phyloP scores from a whole-genome alignment of 2,329 filamentous ascomycete species.

The Aspergillus viridinutans region DNA sequence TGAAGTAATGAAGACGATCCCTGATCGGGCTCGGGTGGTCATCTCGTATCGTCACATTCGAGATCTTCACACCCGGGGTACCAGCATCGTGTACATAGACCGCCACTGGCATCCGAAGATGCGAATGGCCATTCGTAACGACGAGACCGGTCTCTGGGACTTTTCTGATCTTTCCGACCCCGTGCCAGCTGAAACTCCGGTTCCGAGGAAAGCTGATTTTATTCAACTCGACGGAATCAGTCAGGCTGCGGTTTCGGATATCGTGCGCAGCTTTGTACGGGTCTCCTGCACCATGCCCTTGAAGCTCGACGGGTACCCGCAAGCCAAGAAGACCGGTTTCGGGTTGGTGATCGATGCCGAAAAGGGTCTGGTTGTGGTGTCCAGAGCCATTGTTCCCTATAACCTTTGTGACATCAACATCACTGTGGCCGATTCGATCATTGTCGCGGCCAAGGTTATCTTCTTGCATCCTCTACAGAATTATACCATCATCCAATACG shows the following conservation, averaged over 20 bases:
- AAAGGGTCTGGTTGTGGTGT: conserved; percentile 91
- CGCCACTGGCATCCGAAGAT: conserved; percentile 96
- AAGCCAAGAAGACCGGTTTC: conserved; percentile 90
- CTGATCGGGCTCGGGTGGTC: conserved; percentile 76
- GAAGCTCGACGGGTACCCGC: conserved; percentile 96
- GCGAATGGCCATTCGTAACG: conserved; percentile 86
- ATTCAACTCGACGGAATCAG: conserved; percentile 86
- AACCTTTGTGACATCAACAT: conserved; percentile 95
- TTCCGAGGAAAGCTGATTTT: conserved; percentile 78
- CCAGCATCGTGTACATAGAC: conserved; percentile 86
- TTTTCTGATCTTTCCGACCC: conserved; percentile 81
- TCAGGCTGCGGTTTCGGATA: conserved; percentile 83
- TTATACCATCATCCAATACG: conserved; percentile 92
- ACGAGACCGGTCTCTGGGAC: conserved; percentile 87
- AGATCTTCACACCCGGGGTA: conserved; percentile 91
- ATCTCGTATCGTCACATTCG: conserved; percentile 94
- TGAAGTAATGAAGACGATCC: conserved; percentile 82
- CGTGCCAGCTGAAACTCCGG: conserved; percentile 67
- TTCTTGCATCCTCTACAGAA: conserved; percentile 97
- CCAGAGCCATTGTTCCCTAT: conserved; percentile 89
- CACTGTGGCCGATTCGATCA: conserved; percentile 93
- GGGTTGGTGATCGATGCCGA: conserved; percentile 96
- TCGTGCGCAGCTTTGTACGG: conserved; percentile 91
- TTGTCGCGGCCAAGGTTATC: conserved; percentile 87
- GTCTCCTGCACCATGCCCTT: conserved; percentile 90